Conservation (phyloP, 2,329 filamentous ascomycete genomes). For the Aspergillus hortae region DNA sequence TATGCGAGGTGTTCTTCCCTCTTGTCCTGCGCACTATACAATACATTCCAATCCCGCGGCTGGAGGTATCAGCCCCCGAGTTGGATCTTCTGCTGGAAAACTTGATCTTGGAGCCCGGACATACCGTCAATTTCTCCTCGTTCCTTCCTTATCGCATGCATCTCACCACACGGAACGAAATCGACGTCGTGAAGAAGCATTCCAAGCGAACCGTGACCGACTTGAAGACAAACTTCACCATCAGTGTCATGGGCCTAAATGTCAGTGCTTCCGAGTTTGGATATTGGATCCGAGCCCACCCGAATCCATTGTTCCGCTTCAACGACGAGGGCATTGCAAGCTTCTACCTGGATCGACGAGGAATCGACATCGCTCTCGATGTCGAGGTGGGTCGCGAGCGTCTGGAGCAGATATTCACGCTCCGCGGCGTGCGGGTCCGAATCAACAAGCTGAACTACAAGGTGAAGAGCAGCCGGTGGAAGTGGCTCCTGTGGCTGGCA, state of each 20-base stretch:
- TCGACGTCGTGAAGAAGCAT: conserved; percentile 78
- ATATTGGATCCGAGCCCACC: conserved; percentile 81
- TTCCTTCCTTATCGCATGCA: conserved; percentile 84
- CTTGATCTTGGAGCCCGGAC: conserved; percentile 81
- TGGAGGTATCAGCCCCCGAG: conserved; percentile 81
- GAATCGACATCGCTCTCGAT: conserved; percentile 81
- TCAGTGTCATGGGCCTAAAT: conserved; percentile 79
- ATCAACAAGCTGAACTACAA: conserved; percentile 85
- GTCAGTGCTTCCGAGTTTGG: conserved; percentile 82
- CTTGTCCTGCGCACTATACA: conserved; percentile 73
- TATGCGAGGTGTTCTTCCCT: conserved; percentile 76
- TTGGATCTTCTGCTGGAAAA: conserved; percentile 87
- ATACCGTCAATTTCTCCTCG: conserved; percentile 77
- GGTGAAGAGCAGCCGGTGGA: conserved; percentile 67
- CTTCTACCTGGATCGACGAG: conserved; percentile 79
- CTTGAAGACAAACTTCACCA: conserved; percentile 69
- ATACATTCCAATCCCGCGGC: conserved; percentile 80
- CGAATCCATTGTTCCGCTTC: conserved; percentile 65
- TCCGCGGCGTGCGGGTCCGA: conserved; percentile 71
- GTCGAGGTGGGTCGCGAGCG: conserved; percentile 75
- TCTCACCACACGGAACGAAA: conserved; percentile 77
- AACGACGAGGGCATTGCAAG: conserved; percentile 81
- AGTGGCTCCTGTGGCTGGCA: conserved; percentile 74
- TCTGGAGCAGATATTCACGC: conserved; percentile 75
- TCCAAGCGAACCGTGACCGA: conserved; percentile 61